Evolutionary conservation across 148 eudicot species (phyloP), one percentile per base, ranked within the genome.

Genomic region (Camellia sinensis): DNA sequence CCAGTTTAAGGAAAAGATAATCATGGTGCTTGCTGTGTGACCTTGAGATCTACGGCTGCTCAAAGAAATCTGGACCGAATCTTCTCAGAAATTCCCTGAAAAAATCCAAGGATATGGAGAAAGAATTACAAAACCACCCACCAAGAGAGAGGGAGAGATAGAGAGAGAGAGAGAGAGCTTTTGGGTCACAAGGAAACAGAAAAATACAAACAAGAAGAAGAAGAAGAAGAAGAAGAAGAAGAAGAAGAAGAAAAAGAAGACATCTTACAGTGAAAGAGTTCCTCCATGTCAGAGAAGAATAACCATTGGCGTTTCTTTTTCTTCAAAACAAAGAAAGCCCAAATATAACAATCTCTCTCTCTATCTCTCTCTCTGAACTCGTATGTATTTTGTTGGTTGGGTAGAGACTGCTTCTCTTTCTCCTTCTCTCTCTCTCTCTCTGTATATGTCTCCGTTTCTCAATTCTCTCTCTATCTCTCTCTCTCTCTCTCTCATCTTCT

Each of bases 21-120:
- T 22, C 21, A 54, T 12, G 62, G 37, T 29, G 37, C 37, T 29
- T 15, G 62, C 22, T 56, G 45, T 11, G 63, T 37, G 54, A 54
- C 77, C 65, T 69, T 57, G 54, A 71, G 81, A 79, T 70, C 81
- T 79, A 54, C 0, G 67, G 44, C 13, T 8, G 62, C n/a, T 68
- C 18, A 6, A 5, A 69, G 67, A 19, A 78, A 69, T 21, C 66
- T 17, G 56, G 37, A 44, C 53, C 63, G 69, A 59, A 70, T n/a
- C 52, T 43, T 75, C 17, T 62, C 11, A 43, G 66, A 59, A 75
- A 54, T 53, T 29, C 46, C 43, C 76, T 73, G 64, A 41, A 73
- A 53, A 53, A 53, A 53, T 53, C 63, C 61, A 54, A n/a, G 53
- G 12, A 29, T 54, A 29, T 54, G 76, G 45, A 56, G 63, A 19